phyloP scores from a whole-genome alignment of 139 green algal genomes.

The Micromonas commoda region DNA sequence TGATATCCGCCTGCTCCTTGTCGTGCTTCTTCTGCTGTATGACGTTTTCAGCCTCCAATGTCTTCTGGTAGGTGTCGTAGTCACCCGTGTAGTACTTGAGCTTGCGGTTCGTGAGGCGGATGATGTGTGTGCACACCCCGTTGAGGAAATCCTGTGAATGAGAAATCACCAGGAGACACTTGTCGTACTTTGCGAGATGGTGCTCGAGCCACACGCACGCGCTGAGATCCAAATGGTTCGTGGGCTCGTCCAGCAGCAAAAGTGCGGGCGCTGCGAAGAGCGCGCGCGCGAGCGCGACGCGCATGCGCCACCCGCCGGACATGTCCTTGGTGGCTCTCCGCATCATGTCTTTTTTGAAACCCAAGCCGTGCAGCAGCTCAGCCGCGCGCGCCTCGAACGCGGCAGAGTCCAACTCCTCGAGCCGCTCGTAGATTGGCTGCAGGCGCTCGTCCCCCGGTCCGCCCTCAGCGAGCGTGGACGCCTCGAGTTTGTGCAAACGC shows the following conservation, averaged over 20 bases:
- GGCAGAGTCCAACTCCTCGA: conserved; percentile 39
- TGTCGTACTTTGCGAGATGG: conserved; percentile 67
- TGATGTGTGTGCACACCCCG: conserved; percentile 94
- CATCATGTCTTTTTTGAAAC: conserved; percentile 86
- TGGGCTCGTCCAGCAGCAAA: conserved; percentile 39
- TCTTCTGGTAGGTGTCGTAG: conserved; percentile 80
- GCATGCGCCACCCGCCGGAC: conserved; percentile 34
- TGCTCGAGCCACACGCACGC: conserved; percentile 35
- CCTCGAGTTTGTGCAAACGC: conserved; percentile 42
- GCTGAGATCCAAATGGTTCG: conserved; percentile 37
- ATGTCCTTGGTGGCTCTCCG: conserved; percentile 69
- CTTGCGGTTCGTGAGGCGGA: conserved; percentile 83
- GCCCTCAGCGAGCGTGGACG: conserved; percentile 25
- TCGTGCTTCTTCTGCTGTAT: conserved; percentile 94
- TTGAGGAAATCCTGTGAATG: conserved; percentile 96
- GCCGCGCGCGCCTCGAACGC: conserved; percentile 36
- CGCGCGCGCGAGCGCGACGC: conserved; percentile 27
- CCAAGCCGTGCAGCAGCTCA: conserved; percentile 81
- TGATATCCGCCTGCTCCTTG: conserved; percentile 73
- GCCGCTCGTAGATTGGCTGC: conserved; percentile 42
- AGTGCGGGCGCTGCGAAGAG: conserved; percentile 28
- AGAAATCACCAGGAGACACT: conserved; percentile 81
- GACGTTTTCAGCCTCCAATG: conserved; percentile 75
- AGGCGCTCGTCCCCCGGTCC: conserved; percentile 35
- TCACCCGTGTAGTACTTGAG: conserved; percentile 78